Evolutionary conservation across 441 rosid species (phyloP).

Genomic region (Dalechampia spathulata): DNA sequence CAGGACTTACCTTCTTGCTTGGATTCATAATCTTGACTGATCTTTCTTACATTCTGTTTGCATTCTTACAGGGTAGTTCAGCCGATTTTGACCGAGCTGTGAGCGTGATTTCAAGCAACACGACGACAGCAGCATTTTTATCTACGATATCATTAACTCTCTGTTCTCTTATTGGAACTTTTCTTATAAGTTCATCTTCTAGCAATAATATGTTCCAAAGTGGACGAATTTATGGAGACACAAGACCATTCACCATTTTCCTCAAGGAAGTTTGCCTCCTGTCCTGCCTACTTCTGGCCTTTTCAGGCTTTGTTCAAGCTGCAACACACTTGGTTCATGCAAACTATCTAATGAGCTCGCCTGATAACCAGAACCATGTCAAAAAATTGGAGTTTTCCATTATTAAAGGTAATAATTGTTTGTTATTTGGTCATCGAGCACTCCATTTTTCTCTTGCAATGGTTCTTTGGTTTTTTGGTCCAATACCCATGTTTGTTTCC

Average conservation of each 20-base stretch:
- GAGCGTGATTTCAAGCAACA: slow-evolving; percentile 47
- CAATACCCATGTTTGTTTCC: slow-evolving; percentile 38
- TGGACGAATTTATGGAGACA: slow-evolving; percentile 31
- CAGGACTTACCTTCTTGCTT: background rate
- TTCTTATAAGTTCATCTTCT: slow-evolving; percentile 38
- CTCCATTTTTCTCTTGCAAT: slow-evolving; percentile 33
- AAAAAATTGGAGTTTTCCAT: slow-evolving; percentile 20
- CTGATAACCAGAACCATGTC: slow-evolving; percentile 7
- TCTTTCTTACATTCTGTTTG: no score
- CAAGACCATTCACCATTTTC: slow-evolving; percentile 22
- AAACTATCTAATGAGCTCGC: slow-evolving; percentile 29
- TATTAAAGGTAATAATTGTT: slow-evolving; percentile 24
- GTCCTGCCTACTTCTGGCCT: slow-evolving; percentile 15
- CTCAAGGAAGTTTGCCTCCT: slow-evolving; percentile 19
- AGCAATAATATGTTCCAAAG: slow-evolving; percentile 7
- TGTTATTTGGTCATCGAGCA: slow-evolving; percentile 29
- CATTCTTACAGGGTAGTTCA: slow-evolving; percentile 34
- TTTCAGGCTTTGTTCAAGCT: slow-evolving; percentile 20
- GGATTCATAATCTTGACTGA: no score
- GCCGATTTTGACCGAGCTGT: slow-evolving; percentile 28
- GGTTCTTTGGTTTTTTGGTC: slow-evolving; percentile 43
- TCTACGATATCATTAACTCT: slow-evolving; percentile 52
- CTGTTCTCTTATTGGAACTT: slow-evolving; percentile 70
- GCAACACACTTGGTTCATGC: slow-evolving; percentile 18
- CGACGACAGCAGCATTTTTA: slow-evolving; percentile 51